These are phyloP conservation scores for Russula lepida DNA, from an alignment of 768 basidiomycete genomes.

Conservation along the genomic window DNA sequence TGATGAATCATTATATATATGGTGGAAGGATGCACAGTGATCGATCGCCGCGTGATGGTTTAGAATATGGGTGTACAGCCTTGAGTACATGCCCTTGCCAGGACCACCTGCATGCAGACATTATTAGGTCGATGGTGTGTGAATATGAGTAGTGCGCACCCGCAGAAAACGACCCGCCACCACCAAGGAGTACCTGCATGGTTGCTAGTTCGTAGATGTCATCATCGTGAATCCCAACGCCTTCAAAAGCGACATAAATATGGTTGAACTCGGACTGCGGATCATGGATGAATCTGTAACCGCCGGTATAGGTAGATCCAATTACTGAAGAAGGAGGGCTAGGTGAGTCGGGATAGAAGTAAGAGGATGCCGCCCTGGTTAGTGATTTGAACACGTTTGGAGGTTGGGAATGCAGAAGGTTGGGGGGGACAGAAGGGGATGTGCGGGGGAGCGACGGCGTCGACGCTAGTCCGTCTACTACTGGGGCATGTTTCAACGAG, in stretches of 20 bases:
- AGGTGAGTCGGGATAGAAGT: slow-evolving; percentile 41
- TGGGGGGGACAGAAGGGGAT: slow-evolving; percentile 35
- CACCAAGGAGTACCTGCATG: slow-evolving; percentile 90
- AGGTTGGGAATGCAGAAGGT: slow-evolving; percentile 45
- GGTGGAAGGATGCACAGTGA: slow-evolving; percentile 94
- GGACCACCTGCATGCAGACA: slow-evolving; percentile 59
- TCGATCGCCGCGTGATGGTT: slow-evolving; percentile 92
- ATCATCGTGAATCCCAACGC: slow-evolving; percentile 80
- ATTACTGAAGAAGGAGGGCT: slow-evolving; percentile 8
- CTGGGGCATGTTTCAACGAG: slow-evolving; percentile 37
- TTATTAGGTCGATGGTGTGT: not conserved
- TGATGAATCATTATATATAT: slow-evolving; percentile 91
- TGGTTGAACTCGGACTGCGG: slow-evolving; percentile 73
- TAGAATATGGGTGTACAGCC: slow-evolving; percentile 90
- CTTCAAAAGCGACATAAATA: slow-evolving; percentile 88
- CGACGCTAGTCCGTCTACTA: slow-evolving; percentile 22
- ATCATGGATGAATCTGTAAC: slow-evolving; percentile 61
- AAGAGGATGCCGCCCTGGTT: slow-evolving; percentile 69
- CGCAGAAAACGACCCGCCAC: slow-evolving; percentile 94
- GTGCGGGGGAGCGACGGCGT: slow-evolving; percentile 27
- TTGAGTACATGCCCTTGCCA: slow-evolving; percentile 98
- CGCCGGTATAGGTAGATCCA: slow-evolving; percentile 68
- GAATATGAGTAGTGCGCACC: slow-evolving; percentile 33
- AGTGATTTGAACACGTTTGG: slow-evolving; percentile 56
- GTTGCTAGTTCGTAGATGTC: slow-evolving; percentile 91